phyloP scores from a whole-genome alignment of 306 rosid genomes.

The Fragaria vesca region DNA sequence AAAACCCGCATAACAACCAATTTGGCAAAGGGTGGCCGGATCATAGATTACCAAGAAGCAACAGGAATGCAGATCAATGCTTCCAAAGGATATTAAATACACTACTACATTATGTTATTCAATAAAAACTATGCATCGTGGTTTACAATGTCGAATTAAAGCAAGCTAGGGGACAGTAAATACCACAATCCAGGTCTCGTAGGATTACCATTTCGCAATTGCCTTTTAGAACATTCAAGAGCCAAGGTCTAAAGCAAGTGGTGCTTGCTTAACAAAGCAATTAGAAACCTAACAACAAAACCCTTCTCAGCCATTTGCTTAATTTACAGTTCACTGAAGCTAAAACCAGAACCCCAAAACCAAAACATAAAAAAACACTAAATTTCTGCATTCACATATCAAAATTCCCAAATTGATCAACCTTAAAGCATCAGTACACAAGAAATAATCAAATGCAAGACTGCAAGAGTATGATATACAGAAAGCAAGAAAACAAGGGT shows the following conservation, averaged over 20 bases:
- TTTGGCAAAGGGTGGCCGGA: too few species aligned
- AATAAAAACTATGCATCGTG: background rate
- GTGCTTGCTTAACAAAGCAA: background rate
- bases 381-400: background rate
- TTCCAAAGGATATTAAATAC: background rate
- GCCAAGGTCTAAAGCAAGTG: background rate
- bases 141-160: background rate
- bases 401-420: background rate
- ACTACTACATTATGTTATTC: background rate
- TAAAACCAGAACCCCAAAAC: background rate
- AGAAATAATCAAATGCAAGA: background rate
- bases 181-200: background rate
- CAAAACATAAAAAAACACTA: background rate
- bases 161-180: background rate
- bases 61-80: background rate
- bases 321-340: background rate
- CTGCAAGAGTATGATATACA: background rate
- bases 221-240: background rate
- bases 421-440: background rate
- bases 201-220: background rate
- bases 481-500: background rate
- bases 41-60: too few species aligned
- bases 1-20: background rate
- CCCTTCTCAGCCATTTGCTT: background rate
- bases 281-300: too few species aligned